Evolutionary conservation across 208 protist species (phyloP), one percentile per base, ranked within the genome.

Genomic region (Hexamita inflata): DNA sequence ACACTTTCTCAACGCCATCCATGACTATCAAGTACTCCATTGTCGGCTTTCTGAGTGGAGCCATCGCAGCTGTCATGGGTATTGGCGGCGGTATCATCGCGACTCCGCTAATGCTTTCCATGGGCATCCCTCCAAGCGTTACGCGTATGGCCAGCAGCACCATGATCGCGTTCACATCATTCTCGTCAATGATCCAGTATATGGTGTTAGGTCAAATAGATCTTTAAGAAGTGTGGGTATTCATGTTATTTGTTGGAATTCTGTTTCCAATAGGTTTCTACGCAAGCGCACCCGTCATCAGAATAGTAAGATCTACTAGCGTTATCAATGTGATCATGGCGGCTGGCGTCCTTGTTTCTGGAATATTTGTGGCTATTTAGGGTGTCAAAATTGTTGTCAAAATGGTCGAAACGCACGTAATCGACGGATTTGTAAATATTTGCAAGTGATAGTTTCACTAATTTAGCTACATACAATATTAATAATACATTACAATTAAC

Each of bases 91-190:
- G 64, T 45, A 15, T 70, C 7, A 11, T 70, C 9, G 42, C 11
- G 64, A 70, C 11, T 34, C 64, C 64, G n/a, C 11, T 70, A 11
- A 15, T 70, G 19, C 2, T 70, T 34, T 57, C 64, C 64, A 42
- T 70, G 24, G 64, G 64, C 9, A 45, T 70, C n/a, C 30, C 26
- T 34, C 64, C 64, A 24, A 4, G 7, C 2, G 30, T 11, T 57
- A 38, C 64, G 11, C 64, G 64, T 24, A 70, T 19, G 9, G 64
- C 35, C 26, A 42, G 30, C 42, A 45, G 34, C 35, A n/a, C 38
- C 28, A 70, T 70, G 64, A 70, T 70, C n/a, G 64, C 64, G 4
- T 70, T 70, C 35, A 70, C 64, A 24, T 45, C 32, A 4, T 11
- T 70, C 11, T 13, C 64, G 15, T 45, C 32, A 2, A 9, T 49